Percentiles rank a stretch among this genome's conserved stretches.
Evolutionary conservation across 1,139 yeast genomes (phyloP).

Genomic region (Candida anutae): DNA sequence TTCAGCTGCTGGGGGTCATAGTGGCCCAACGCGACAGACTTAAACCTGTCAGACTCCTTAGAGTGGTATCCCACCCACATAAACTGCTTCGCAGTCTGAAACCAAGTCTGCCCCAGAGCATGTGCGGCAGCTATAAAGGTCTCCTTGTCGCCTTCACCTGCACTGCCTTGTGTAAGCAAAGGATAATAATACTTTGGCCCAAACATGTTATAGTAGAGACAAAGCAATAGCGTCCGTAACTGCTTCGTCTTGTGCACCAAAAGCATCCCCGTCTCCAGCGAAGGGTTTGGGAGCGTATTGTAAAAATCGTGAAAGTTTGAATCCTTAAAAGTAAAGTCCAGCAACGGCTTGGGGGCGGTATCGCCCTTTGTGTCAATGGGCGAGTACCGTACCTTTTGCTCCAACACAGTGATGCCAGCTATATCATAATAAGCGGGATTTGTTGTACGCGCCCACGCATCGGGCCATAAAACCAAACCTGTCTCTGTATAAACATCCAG

Average conservation of each 20-base stretch:
- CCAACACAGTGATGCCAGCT: conserved; percentile 43
- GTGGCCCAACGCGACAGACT: conserved; percentile 54
- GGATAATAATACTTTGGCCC: conserved; percentile 53
- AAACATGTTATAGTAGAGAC: conserved; percentile 48
- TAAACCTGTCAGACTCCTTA: conserved; percentile 27
- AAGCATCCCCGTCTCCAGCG: conserved; percentile 58
- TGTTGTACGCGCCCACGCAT: conserved; percentile 71
- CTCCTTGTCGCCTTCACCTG: conserved; percentile 65
- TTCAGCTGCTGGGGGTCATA: conserved; percentile 41
- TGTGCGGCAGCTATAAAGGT: conserved; percentile 54
- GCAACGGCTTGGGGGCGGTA: conserved; percentile 9
- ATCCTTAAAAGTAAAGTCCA: conserved; percentile 23
- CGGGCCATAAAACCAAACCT: conserved; percentile 76
- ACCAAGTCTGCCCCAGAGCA: conserved; percentile 37
- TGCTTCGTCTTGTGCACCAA: conserved; percentile 48
- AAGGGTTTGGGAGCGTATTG: conserved; percentile 51
- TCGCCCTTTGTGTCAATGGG: conserved; percentile 6
- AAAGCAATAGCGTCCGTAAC: conserved; percentile 41
- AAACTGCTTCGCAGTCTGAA: conserved; percentile 45
- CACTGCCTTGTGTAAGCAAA: conserved; percentile 49
- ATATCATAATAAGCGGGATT: conserved; percentile 62
- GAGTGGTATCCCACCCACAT: conserved; percentile 46
- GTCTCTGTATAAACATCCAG: conserved; percentile 44
- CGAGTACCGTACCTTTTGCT: conserved; percentile 11
- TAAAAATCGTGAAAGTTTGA: conserved; percentile 42